phyloP scores from a whole-genome alignment of 2,329 filamentous ascomycete genomes.

The Fusarium palustre region DNA sequence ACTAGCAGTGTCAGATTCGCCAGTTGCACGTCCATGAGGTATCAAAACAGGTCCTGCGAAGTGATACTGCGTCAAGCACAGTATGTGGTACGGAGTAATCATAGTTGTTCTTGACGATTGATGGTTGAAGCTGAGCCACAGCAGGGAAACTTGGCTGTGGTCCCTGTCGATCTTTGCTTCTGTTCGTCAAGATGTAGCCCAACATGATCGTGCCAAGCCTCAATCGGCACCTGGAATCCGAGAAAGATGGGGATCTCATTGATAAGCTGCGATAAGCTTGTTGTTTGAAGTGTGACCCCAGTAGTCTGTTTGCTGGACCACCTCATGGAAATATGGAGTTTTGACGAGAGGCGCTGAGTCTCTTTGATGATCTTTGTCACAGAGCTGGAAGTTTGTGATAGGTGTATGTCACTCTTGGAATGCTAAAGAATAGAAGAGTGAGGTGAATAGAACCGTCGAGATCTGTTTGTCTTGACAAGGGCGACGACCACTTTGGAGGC shows the following conservation, averaged over 20 bases:
- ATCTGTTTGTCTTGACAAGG: slow-evolving; percentile 3
- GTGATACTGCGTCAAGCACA: slow-evolving; percentile 3
- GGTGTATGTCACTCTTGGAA: neutral
- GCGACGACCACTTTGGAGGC: neutral
- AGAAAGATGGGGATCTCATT: slow-evolving; percentile 17
- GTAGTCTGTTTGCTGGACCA: slow-evolving; percentile 36
- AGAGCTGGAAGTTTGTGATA: neutral
- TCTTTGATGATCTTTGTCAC: slow-evolving; percentile 5
- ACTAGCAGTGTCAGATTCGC: neutral
- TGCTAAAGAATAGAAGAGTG: neutral
- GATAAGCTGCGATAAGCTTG: slow-evolving; percentile 43
- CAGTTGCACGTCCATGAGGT: neutral
- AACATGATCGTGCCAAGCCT: slow-evolving; percentile 25
- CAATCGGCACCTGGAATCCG: slow-evolving; percentile 30
- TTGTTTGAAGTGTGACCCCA: slow-evolving; percentile 19
- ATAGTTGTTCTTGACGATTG: neutral
- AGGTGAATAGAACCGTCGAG: slow-evolving; percentile 12
- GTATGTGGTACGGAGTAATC: neutral
- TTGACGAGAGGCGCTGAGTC: slow-evolving; percentile 1
- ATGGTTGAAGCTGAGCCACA: slow-evolving; percentile 21
- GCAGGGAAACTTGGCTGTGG: slow-evolving; percentile 19
- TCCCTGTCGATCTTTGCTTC: slow-evolving; percentile 27
- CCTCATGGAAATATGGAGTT: neutral
- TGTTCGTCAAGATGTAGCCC: neutral
- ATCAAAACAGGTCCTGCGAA: neutral